Evolutionary conservation across 2,329 filamentous ascomycete genomes (phyloP).

Genomic region (Blumeria hordei): DNA sequence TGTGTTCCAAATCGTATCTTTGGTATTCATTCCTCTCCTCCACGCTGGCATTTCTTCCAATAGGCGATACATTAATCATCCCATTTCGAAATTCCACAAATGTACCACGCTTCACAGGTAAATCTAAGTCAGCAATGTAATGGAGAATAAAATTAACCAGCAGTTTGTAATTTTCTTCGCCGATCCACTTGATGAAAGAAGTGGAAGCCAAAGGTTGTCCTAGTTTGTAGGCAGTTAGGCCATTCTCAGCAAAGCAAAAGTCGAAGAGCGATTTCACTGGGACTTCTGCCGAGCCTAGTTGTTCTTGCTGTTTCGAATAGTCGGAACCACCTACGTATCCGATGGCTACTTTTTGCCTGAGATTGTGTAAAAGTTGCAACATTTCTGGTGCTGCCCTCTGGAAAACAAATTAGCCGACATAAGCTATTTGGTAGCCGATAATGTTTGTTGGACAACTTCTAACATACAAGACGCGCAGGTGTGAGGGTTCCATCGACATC

Average conservation of each 20-base stretch:
- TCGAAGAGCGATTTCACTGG: constrained; percentile 74
- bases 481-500: constrained; percentile 91
- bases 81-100: constrained; percentile 79
- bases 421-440: no score
- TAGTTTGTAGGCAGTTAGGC: constrained; percentile 69
- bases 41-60: constrained; percentile 65
- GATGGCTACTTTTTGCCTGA: constrained; percentile 73
- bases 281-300: constrained; percentile 47
- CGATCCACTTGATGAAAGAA: constrained; percentile 80
- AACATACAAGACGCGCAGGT: constrained; percentile 46
- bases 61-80: constrained; percentile 69
- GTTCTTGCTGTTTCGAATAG: constrained; percentile 84
- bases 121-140: constrained; percentile 64
- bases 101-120: constrained; percentile 63
- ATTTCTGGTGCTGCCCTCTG: constrained; percentile 57
- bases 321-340: constrained; percentile 87
- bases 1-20: constrained; percentile 53
- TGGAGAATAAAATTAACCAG: constrained; percentile 53
- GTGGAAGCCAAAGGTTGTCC: constrained; percentile 51
- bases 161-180: constrained; percentile 61
- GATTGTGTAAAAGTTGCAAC: constrained; percentile 50
- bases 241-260: constrained; percentile 95
- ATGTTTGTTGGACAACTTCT: no score
- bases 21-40: constrained; percentile 67
- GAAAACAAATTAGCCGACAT: neutral